These are phyloP conservation scores for Cutaneotrichosporon arboriforme DNA, from an alignment of 1,284 basidiomycete genomes.

Conservation along the genomic window DNA sequence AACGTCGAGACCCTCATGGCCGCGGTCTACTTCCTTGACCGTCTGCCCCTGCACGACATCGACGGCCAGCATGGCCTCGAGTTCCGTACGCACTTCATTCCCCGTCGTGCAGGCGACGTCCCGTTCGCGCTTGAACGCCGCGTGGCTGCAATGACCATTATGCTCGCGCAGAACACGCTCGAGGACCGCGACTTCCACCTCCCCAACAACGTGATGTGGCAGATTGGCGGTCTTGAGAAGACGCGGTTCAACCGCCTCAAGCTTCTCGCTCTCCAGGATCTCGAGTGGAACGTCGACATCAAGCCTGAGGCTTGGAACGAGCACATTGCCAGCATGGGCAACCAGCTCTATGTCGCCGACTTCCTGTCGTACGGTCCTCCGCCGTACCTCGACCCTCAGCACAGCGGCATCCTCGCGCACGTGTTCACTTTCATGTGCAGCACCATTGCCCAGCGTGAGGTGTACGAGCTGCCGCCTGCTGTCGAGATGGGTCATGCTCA, in stretches of 20 bases:
- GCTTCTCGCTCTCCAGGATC: not conserved
- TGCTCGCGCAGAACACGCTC: conserved; percentile 1
- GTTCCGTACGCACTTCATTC: conserved; percentile 3
- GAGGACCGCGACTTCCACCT: conserved; percentile 3
- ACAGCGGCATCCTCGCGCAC: not conserved
- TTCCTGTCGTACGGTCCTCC: not conserved
- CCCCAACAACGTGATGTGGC: conserved; percentile 3
- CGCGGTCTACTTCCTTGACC: conserved; percentile 14
- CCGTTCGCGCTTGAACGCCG: conserved; percentile 1
- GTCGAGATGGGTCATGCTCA: not conserved
- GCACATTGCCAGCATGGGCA: not conserved
- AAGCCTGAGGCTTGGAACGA: not conserved
- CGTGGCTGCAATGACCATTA: not conserved
- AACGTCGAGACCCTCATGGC: conserved; percentile 13
- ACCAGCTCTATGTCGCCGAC: not conserved
- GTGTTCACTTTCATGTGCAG: not conserved
- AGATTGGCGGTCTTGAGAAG: not conserved
- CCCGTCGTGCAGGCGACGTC: not conserved
- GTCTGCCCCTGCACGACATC: conserved; percentile 12
- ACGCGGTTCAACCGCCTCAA: conserved; percentile 1
- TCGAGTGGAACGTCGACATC: conserved; percentile 1
- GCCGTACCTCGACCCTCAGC: not conserved
- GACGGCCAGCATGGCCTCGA: conserved; percentile 4
- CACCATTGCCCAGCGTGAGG: not conserved
- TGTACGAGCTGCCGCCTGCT: not conserved